Conservation (phyloP, 768 basidiomycete genomes). For the Boletellus ananas region DNA sequence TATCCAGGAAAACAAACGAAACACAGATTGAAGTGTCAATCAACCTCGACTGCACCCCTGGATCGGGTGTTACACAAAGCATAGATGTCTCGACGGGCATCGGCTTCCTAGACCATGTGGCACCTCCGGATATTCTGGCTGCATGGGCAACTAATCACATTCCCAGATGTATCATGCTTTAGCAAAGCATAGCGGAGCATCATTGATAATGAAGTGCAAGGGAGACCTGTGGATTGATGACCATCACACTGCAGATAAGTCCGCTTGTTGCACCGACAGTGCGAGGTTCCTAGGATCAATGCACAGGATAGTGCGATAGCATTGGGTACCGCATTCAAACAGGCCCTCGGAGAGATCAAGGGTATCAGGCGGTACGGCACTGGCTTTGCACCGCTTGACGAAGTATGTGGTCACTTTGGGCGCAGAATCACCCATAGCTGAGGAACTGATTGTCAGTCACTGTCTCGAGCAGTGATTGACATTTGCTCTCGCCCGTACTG, state of each 20-base stretch:
- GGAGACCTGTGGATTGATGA: conserved; percentile 98
- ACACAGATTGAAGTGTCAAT: conserved; percentile 83
- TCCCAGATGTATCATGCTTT: conserved; percentile 94
- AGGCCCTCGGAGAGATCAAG: conserved; percentile 89
- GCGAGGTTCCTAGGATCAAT: conserved; percentile 6
- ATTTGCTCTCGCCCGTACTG: conserved; percentile 98
- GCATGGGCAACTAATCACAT: neutral
- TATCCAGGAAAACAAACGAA: conserved; percentile 86
- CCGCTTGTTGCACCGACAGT: conserved; percentile 12
- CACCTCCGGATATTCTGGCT: neutral
- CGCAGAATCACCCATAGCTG: neutral
- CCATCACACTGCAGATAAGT: conserved; percentile 98
- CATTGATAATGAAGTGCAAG: conserved; percentile 83
- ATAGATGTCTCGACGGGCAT: conserved; percentile 92
- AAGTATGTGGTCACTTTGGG: conserved; percentile 48
- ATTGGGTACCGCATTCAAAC: conserved; percentile 86
- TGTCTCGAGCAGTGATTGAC: conserved; percentile 94
- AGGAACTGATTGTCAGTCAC: conserved; percentile 53
- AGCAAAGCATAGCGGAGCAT: conserved; percentile 96
- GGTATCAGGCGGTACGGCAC: conserved; percentile 96
- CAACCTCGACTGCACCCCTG: conserved; percentile 75
- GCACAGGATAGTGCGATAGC: conserved; percentile 88
- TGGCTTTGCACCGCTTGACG: conserved; percentile 95
- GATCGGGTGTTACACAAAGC: conserved; percentile 55
- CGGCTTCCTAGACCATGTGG: conserved; percentile 97